Base-by-base conservation (phyloP, 129 eudicot genomes). In the Scalesia atractyloides region DNA sequence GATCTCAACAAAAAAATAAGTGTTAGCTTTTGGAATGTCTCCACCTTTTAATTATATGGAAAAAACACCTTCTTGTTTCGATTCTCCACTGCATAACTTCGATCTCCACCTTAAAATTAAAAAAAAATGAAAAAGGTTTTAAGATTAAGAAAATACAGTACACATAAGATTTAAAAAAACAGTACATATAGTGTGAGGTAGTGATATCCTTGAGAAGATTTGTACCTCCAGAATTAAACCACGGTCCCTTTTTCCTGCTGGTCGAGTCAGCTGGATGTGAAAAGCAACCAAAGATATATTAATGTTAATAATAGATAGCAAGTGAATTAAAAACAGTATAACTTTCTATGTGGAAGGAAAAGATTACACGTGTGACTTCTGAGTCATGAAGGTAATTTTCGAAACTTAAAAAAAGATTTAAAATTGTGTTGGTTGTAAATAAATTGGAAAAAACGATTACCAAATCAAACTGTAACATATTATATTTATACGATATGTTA, bases 51-150 rank as follows among this genome's bases (percentile, higher is more conserved):
- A 51, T 11, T 16, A 66, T 67, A 54, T 43, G 41, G 18, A 71
- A 67, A 24, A 48, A 64, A 16, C 80, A 87, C 97, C 96, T 74
- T 88, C 59, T 62, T 81, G 62, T 51, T 81, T 79, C 91, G 79
- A 73, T 73, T 79, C 81, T 74, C 57, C 76, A 81, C 70, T 63
- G 71, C 37, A 70, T 78, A 73, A 68, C 73, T 82, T 68, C 83
- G 69, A 37, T 65, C 82, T 58, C 77, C 86, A 71, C 86, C 96
- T 89, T 81, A 41, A 41, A 79, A 63, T 3, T 41, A 48, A 30
- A 3, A 3, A 74, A 2, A n/a, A 39, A 41, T 46, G 22, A n/a
- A 34, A 61, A 22, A 59, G 13, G 70, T 73, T 47, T 47, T n/a
- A 20, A 69, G 75, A 58, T 20, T n/a, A 64, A 64, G 3, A 17